Evolutionary conservation across 2,329 filamentous ascomycete species (phyloP).

Genomic region (Drechslerella dactyloides): DNA sequence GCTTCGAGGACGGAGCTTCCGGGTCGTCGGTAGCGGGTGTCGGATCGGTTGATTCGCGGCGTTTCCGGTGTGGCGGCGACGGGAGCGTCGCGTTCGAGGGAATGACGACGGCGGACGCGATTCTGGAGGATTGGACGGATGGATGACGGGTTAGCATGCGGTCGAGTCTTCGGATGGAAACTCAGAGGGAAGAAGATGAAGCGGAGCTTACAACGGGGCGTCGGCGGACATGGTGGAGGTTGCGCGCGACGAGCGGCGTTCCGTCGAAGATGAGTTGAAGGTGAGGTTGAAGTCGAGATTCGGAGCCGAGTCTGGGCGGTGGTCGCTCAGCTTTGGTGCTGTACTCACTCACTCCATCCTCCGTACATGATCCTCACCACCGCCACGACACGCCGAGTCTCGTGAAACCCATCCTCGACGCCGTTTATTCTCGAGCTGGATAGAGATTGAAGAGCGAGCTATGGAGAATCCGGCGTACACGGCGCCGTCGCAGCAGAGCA

Average conservation of each 20-base stretch:
- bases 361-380: not conserved
- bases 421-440: not conserved
- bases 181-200: no score
- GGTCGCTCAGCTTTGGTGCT: no score
- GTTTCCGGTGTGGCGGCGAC: constrained; percentile 42
- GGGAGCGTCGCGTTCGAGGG: constrained; percentile 50
- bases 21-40: constrained; percentile 10
- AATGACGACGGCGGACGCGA: constrained; percentile 50
- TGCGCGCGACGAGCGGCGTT: constrained; percentile 10
- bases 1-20: constrained; percentile 27
- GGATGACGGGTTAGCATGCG: not conserved
- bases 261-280: not conserved
- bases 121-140: constrained; percentile 12
- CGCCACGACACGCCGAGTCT: not conserved
- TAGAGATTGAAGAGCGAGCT: not conserved
- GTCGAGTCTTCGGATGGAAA: constrained; percentile 1
- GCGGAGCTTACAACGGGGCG: constrained; percentile 32
- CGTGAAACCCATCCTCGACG: not conserved
- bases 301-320: constrained; percentile 10
- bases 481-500: constrained; percentile 38
- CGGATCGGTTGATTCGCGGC: constrained; percentile 46
- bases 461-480: constrained; percentile 47
- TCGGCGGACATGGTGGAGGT: constrained; percentile 32
- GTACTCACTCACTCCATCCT: not conserved
- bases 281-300: not conserved